A percentile compares a stretch with the other conserved stretches of the same genome.
Evolutionary conservation across 208 protist species (phyloP).

Genomic region (Naegleria lovaniensis): DNA sequence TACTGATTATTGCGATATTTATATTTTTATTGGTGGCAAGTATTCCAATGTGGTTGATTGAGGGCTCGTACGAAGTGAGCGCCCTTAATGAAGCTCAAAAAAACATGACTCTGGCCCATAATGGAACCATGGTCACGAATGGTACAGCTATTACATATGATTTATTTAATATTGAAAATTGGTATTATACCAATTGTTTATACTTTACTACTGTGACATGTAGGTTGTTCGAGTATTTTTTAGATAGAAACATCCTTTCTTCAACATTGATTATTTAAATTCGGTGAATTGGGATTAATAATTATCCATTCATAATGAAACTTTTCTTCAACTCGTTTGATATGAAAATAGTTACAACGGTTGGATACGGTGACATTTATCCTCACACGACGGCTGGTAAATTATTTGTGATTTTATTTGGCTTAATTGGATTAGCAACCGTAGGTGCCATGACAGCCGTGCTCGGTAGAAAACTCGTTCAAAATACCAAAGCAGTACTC

Average conservation of each 20-base stretch:
- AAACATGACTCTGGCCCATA: not conserved
- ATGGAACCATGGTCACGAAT: not conserved
- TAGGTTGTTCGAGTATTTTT: not conserved
- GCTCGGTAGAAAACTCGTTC: not conserved
- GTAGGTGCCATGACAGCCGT: not conserved
- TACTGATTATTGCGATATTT: not conserved
- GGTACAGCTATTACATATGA: not conserved
- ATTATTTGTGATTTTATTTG: not conserved
- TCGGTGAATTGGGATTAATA: no score
- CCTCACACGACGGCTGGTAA: not conserved
- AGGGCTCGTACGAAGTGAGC: not conserved
- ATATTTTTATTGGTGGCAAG: not conserved
- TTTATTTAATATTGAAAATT: not conserved
- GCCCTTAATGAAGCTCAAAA: not conserved
- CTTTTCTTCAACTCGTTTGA: no score
- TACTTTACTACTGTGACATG: not conserved
- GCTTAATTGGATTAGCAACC: not conserved
- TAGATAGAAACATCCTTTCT: no score
- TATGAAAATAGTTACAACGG: not conserved
- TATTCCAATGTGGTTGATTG: not conserved
- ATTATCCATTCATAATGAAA: no score
- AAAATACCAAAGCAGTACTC: not conserved
- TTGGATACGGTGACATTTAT: constrained; percentile 20
- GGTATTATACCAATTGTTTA: not conserved
- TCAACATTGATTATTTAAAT: no score